Base-by-base conservation (phyloP, 2,329 filamentous ascomycete species). In the Apiospora sp. region DNA sequence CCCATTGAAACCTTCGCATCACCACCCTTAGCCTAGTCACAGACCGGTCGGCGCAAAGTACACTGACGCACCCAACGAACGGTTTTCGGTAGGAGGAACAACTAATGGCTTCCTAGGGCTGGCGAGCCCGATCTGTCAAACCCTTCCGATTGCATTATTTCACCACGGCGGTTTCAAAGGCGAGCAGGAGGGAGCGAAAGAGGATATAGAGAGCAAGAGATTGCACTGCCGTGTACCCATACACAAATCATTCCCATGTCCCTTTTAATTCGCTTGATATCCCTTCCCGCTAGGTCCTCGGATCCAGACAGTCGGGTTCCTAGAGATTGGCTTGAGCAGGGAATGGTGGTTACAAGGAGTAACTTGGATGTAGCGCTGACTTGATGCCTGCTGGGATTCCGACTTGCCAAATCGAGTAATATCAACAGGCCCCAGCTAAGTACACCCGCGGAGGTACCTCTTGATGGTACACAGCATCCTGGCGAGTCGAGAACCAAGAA, bases 321-420 rank as follows among this genome's bases (percentile, higher is more conserved):
- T 37, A 19, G 49, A 51, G 22, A 51, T 51, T 51, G 54, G 54
- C 54, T 30, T 16, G 10, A 34, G 54, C 19, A 58, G 51, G 51
- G 5, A 19, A 58, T 64, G 58, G 34, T 64, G 58, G 58, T 41
- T 64, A 64, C 58, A 64, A 64, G 22, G 34, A 64, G 58, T 7
- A 22, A 64, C 58, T 41, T 64, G 19, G 58, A 19, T 41, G 58
- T 64, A 41, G 58, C 34, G 58, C 58, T 41, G 58, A 41, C 58
- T 34, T n/a, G 58, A n/a, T 64, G 58, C 58, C 58, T 64, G 58
- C 41, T 13, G 34, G 10, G 30, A 41, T 64, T 16, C 10, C 41
- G 58, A 64, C 58, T 64, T 64, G 58, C 58, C 58, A 41, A 64
- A 64, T 64, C 34, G 58, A 64, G 58, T 64, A 64, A 64, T 64